Percentiles rank a stretch among this genome's conserved stretches.
These are phyloP conservation scores for Sugiyamaella chiloensis DNA, from an alignment of 805 yeast genomes.

Conservation along the genomic window DNA sequence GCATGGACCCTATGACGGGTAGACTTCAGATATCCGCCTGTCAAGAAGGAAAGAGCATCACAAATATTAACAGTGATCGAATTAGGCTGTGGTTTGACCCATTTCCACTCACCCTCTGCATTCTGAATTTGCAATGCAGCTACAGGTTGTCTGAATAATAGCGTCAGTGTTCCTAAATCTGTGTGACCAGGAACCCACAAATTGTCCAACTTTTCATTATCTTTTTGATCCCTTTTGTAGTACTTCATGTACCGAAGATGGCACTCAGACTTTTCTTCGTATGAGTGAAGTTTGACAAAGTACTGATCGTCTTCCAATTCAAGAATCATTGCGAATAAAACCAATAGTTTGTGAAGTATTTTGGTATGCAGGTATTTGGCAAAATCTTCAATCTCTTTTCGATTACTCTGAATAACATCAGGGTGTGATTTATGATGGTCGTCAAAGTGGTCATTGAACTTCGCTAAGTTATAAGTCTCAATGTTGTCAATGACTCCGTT, in stretches of 20 bases:
- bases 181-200: constrained; percentile 3
- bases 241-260: constrained; percentile 8
- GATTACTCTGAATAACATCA: background rate
- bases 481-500: constrained; percentile 11
- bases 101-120: constrained; percentile 3
- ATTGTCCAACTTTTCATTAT: constrained; percentile 1
- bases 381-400: background rate
- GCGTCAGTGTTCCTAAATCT: constrained; percentile 2
- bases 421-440: constrained; percentile 8
- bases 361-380: background rate
- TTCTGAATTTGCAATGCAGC: constrained; percentile 4
- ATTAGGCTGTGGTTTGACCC: background rate
- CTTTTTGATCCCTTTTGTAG: background rate
- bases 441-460: constrained; percentile 10
- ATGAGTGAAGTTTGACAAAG: background rate
- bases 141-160: constrained; percentile 1
- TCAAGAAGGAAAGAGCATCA: background rate
- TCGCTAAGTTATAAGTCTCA: constrained; percentile 10
- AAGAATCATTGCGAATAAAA: constrained; percentile 2
- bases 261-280: background rate
- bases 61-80: constrained; percentile 5
- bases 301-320: constrained; percentile 1
- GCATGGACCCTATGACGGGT: background rate
- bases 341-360: background rate
- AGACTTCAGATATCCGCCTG: constrained; percentile 5